phyloP scores from a whole-genome alignment of 352 stramenopile genomes.

The Phytophthora cactorum region DNA sequence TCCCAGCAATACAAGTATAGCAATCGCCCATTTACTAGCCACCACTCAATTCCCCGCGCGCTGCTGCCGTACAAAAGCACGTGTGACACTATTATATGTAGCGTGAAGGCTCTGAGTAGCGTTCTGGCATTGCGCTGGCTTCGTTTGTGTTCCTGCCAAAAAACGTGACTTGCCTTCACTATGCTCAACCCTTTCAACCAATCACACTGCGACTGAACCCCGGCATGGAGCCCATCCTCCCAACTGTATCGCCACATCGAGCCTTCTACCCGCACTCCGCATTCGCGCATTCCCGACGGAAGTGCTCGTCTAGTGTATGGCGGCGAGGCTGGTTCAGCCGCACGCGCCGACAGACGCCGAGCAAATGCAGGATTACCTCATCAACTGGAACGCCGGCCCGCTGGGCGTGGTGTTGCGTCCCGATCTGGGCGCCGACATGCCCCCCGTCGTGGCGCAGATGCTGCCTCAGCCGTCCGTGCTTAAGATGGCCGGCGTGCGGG shows the following conservation, averaged over 20 bases:
- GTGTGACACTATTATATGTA: not conserved
- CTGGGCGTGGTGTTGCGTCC: slow-evolving; percentile 79
- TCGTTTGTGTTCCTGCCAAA: not conserved
- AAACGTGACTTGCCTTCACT: slow-evolving; percentile 7
- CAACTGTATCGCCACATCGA: not conserved
- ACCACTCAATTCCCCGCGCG: not conserved
- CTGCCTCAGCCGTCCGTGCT: slow-evolving; percentile 76
- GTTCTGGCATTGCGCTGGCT: slow-evolving; percentile 1
- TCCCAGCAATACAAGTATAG: not conserved
- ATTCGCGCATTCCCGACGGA: slow-evolving; percentile 6
- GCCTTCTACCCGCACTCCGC: slow-evolving; percentile 3
- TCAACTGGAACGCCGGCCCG: slow-evolving; percentile 85
- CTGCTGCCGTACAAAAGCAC: no score
- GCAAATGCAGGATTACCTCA: slow-evolving; percentile 75
- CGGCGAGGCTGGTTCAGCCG: slow-evolving; percentile 12
- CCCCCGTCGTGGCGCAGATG: slow-evolving; percentile 74
- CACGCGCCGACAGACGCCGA: slow-evolving; percentile 16
- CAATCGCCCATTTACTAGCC: not conserved
- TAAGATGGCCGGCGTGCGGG: slow-evolving; percentile 68
- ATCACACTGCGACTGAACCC: slow-evolving; percentile 12
- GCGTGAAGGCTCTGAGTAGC: not conserved
- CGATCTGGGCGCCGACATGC: slow-evolving; percentile 76
- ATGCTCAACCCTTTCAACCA: slow-evolving; percentile 17
- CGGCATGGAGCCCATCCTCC: not conserved
- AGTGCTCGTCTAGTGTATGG: slow-evolving; percentile 5